Percentiles rank a stretch among this genome's conserved stretches.
These are phyloP conservation scores for Pseudogymnoascus sp. DNA, from an alignment of 2,329 filamentous ascomycete species.

Conservation along the genomic window DNA sequence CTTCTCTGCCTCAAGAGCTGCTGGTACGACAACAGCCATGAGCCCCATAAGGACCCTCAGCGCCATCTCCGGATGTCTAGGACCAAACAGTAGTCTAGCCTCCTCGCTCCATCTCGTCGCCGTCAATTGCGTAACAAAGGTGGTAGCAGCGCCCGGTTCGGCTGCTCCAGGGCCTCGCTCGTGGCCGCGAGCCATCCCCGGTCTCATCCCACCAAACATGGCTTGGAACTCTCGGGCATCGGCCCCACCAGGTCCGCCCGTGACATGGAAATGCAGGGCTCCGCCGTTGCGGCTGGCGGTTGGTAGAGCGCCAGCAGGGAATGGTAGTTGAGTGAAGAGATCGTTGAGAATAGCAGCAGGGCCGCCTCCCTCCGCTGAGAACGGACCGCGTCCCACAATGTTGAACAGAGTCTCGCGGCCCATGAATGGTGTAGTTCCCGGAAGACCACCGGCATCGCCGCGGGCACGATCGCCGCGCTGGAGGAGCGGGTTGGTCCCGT, in stretches of 20 bases:
- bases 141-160: slow-evolving; percentile 27
- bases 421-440: slow-evolving; percentile 21
- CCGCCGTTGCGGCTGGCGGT: slow-evolving; percentile 36
- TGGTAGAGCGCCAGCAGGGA: not conserved
- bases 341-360: slow-evolving; percentile 14
- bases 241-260: slow-evolving; percentile 41
- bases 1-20: slow-evolving; percentile 75
- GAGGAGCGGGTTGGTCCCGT: slow-evolving; percentile 81
- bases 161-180: slow-evolving; percentile 21
- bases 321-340: slow-evolving; percentile 23
- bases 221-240: slow-evolving; percentile 45
- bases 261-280: slow-evolving; percentile 54
- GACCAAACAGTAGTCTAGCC: slow-evolving; percentile 75
- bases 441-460: slow-evolving; percentile 20
- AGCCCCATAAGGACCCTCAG: slow-evolving; percentile 62
- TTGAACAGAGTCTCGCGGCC: slow-evolving; percentile 23
- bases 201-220: slow-evolving; percentile 25
- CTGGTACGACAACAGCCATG: slow-evolving; percentile 67
- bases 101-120: slow-evolving; percentile 81
- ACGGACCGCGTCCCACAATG: slow-evolving; percentile 19
- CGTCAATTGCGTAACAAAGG: slow-evolving; percentile 66
- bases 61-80: slow-evolving; percentile 60
- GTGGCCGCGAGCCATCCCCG: slow-evolving; percentile 22
- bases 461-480: slow-evolving; percentile 47
- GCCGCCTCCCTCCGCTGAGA: slow-evolving; percentile 8